Evolutionary conservation across 2,329 filamentous ascomycete species (phyloP), one percentile per base, ranked within the genome.

Genomic region (Fusarium sp.): DNA sequence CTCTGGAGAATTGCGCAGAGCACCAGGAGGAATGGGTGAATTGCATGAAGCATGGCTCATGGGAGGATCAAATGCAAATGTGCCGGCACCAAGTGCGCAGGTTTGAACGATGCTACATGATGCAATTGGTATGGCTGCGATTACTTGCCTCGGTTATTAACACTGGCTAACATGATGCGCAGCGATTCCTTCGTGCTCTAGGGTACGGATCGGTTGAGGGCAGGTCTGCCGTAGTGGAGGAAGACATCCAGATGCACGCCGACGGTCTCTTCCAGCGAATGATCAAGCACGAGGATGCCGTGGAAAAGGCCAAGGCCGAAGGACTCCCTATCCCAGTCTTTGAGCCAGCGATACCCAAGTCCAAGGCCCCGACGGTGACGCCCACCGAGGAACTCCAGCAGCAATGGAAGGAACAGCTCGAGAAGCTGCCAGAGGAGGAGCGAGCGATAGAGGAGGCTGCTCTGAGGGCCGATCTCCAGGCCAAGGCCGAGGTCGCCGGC

Each of bases 201-300:
- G 96, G 96, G 6, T 98, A 98, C 80, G 88, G 97, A 36, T 89
- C 90, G 9, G 90, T 90, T 29, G 85, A 90, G 70, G 89, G 92
- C 51, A 89, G 91, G 24, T 85, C 92, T 10, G 84, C 87, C 0
- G 88, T 91, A 33, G 88, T 93, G 60, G 93, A 98, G 77, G 95
- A 98, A 81, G 90, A 92, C 75, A 94, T 99, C 70, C 96, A 98
- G 83, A 94, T 98, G 92, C 95, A 98, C 81, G 96, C 96, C 67
- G 96, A 99, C 84, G 90, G 90, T 72, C 87, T 99, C 44, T 99
- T 95, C 83, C 93, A 96, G 78, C 91, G 93, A 76, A 94, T 98
- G 92, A 83, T 97, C 40, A 88, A 90, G 70, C 94, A 97, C 80
- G 96, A 99, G 83, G 87, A 86, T 22, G 89, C 88, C 71, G 90